These are phyloP conservation scores for Yamadazyma sp. DNA, from an alignment of 805 yeast species.

Conservation along the genomic window DNA sequence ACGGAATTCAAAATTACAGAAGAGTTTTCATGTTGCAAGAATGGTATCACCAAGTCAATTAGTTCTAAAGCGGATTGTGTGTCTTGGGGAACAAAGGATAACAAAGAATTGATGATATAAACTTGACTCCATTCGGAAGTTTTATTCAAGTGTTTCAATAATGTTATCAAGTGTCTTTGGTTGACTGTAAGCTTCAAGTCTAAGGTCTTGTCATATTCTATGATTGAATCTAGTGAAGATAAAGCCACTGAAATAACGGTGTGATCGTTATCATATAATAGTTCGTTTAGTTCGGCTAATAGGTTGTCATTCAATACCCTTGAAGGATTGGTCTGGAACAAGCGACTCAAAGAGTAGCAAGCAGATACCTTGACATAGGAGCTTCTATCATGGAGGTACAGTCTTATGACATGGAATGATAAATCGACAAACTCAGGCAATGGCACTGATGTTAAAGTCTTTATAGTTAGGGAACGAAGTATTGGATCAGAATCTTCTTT, in stretches of 20 bases:
- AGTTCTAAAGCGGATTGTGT: conserved; percentile 63
- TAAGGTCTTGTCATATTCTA: conserved; percentile 52
- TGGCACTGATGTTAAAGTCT: conserved; percentile 61
- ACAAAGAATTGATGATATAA: conserved; percentile 60
- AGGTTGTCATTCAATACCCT: conserved; percentile 43
- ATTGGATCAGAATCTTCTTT: conserved; percentile 44
- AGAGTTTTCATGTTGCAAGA: conserved; percentile 75
- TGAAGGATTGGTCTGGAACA: conserved; percentile 54
- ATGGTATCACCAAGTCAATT: conserved; percentile 64
- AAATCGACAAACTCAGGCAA: conserved; percentile 48
- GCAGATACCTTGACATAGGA: conserved; percentile 67
- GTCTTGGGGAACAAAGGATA: conserved; percentile 67
- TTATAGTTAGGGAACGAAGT: conserved; percentile 58
- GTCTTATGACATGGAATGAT: conserved; percentile 39
- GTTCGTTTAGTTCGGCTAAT: conserved; percentile 46
- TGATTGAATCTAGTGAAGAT: conserved; percentile 61
- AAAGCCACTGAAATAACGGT: conserved; percentile 70
- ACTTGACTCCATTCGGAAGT: conserved; percentile 73
- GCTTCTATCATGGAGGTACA: conserved; percentile 43
- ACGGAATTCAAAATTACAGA: conserved; percentile 77
- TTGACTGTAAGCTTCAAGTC: conserved; percentile 47
- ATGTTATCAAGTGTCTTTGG: conserved; percentile 35
- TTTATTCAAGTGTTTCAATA: conserved; percentile 32
- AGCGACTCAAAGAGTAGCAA: conserved; percentile 62
- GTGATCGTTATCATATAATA: conserved; percentile 55